These are phyloP conservation scores for Linderniella brevidens DNA, from an alignment of 257 asterid species.

Conservation along the genomic window DNA sequence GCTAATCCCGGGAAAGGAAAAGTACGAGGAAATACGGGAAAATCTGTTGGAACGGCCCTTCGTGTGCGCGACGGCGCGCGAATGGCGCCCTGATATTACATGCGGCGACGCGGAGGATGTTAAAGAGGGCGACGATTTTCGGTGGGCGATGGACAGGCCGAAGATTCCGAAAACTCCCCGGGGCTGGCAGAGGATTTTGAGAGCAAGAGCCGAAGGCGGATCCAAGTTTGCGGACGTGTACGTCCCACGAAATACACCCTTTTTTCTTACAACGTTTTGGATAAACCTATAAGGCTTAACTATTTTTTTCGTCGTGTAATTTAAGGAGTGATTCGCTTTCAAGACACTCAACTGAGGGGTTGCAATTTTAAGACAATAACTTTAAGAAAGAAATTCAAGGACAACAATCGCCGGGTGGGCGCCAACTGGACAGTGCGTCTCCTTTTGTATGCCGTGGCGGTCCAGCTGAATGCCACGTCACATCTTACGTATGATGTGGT, in stretches of 20 bases:
- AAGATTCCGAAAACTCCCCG: constrained; percentile 11
- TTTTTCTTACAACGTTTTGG: not conserved
- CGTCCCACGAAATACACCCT: not conserved
- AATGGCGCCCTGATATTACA: constrained; percentile 29
- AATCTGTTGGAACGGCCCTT: constrained; percentile 24
- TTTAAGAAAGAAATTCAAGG: too few species aligned
- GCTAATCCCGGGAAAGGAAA: constrained; percentile 34
- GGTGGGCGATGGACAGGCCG: constrained; percentile 17
- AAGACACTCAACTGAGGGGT: too few species aligned
- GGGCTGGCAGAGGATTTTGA: constrained; percentile 15
- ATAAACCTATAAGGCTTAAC: not conserved
- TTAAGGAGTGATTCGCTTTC: too few species aligned
- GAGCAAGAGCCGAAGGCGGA: constrained; percentile 15
- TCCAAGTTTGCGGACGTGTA: constrained; percentile 17
- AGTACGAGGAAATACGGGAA: constrained; percentile 40
- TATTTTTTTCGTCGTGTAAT: not conserved
- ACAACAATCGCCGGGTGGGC: too few species aligned
- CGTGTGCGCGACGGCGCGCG: constrained; percentile 29
- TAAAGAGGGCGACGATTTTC: not conserved
- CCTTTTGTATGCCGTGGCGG: too few species aligned
- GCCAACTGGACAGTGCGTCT: too few species aligned
- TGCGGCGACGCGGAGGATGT: constrained; percentile 17
- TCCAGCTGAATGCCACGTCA: too few species aligned
- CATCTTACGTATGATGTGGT: too few species aligned
- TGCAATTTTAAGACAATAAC: too few species aligned